A percentile compares a stretch with the other conserved stretches of the same genome.
These are phyloP conservation scores for Sugiyamaella chiloensis DNA, from an alignment of 805 yeast genomes.

Conservation along the genomic window DNA sequence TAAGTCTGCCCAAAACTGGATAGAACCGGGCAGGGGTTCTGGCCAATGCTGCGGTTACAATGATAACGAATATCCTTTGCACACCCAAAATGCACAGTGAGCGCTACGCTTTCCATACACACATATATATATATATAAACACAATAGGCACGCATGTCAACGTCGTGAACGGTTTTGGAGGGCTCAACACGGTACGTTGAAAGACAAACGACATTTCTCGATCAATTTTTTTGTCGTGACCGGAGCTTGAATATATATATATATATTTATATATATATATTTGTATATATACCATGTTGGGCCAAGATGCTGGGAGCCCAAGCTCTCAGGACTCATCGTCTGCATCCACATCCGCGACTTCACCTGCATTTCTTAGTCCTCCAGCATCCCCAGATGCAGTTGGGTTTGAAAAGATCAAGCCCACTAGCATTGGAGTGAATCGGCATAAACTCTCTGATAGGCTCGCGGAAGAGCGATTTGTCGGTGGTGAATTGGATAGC, in stretches of 20 bases:
- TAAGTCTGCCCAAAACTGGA: not conserved
- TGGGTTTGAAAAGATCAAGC: not conserved
- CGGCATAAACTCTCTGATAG: not conserved
- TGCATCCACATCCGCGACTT: constrained; percentile 1
- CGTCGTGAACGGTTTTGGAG: not conserved
- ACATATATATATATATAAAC: constrained; percentile 1
- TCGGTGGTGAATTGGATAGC: not conserved
- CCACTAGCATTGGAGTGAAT: not conserved
- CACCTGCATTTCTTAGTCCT: constrained; percentile 1
- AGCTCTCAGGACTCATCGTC: not conserved
- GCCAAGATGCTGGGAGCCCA: constrained; percentile 3
- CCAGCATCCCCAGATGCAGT: constrained; percentile 8
- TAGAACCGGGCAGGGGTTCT: constrained; percentile 1
- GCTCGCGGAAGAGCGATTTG: not conserved
- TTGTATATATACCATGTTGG: not conserved
- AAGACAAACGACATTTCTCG: no score
- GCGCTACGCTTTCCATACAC: not conserved
- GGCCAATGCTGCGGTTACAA: constrained; percentile 6
- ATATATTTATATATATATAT: no score
- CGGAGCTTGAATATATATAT: no score
- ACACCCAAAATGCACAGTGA: no score
- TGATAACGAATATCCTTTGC: not conserved
- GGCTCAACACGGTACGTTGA: not conserved
- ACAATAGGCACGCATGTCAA: not conserved
- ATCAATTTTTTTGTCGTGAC: no score